Conservation (phyloP, 2,329 filamentous ascomycete species). For the Aspergillus intermedius region DNA sequence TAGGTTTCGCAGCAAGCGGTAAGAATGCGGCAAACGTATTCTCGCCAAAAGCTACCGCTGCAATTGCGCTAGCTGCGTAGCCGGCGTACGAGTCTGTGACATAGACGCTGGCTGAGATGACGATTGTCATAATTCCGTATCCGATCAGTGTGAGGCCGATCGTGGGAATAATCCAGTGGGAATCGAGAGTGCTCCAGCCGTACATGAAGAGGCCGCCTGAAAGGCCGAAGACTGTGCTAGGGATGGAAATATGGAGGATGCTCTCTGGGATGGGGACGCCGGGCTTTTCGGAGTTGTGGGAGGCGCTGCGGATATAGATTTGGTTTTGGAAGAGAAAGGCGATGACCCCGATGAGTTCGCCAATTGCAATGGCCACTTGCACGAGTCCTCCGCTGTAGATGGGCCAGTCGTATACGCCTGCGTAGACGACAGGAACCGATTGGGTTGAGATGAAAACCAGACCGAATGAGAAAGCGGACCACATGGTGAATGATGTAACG, state of each 20-base stretch:
- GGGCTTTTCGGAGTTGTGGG: background rate
- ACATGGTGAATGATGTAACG: background rate
- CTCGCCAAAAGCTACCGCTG: background rate
- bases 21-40: conserved; percentile 2
- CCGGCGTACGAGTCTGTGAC: background rate
- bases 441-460: conserved; percentile 1
- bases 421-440: background rate
- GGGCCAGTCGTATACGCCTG: background rate
- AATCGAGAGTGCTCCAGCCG: background rate
- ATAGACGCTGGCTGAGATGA: background rate
- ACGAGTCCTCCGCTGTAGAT: background rate
- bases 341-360: background rate
- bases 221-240: background rate
- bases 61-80: conserved; percentile 2
- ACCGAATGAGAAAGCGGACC: conserved; percentile 1
- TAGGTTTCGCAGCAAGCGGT: conserved; percentile 1
- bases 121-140: background rate
- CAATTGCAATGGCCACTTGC: background rate
- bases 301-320: background rate
- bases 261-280: background rate
- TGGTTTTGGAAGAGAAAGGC: background rate
- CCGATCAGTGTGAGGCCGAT: background rate
- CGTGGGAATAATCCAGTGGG: conserved; percentile 1
- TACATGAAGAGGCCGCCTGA: conserved; percentile 2
- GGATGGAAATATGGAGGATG: conserved; percentile 1